Base-by-base conservation (phyloP, 306 rosid genomes). In the Quercus dentata region DNA sequence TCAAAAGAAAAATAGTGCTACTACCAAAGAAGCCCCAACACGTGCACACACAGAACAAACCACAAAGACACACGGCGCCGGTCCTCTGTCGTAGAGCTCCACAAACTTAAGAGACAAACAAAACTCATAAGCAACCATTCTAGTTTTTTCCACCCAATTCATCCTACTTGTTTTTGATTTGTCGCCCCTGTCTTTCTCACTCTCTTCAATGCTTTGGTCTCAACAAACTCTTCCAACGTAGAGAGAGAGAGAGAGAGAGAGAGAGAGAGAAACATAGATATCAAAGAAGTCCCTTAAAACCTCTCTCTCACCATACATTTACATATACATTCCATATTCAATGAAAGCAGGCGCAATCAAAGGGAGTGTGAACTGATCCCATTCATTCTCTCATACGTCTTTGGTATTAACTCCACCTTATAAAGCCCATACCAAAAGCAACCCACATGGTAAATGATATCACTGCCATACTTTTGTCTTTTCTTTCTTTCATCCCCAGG, bases 351-450 rank as follows among this genome's bases (percentile, higher is more conserved):
- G 68, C 82, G 56, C 68, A 57, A 69, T 78, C 74, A 83, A 73
- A 61, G 73, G 54, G 82, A 79, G 73, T 71, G 84, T 87, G 84
- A 84, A 69, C 31, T 69, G 89, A 86, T 81, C 27, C 25, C 78
- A 69, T 83, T 56, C 78, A 80, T 46, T 78, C 80, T 57, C 75
- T 58, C 28, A 30, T 78, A 83, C 85, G 87, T 74, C 75, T 70
- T 79, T 64, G 54, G 23, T 77, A 28, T 74, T 71, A n/a, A 72
- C 76, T 81, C 67, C 7, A 65, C 55, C 71, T 74, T 72, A n/a
- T 76, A 17, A 27, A 33, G n/a, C 30, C 68, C 28, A n/a, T 2
- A 18, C 63, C 52, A 41, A 69, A 13, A n/a, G 58, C 56, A 56
- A 38, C 76, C 74, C 80, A 28, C 76, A 49, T 58, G 85, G 85